phyloP scores from a whole-genome alignment of 169 alveolate species.

The Theileria equi region DNA sequence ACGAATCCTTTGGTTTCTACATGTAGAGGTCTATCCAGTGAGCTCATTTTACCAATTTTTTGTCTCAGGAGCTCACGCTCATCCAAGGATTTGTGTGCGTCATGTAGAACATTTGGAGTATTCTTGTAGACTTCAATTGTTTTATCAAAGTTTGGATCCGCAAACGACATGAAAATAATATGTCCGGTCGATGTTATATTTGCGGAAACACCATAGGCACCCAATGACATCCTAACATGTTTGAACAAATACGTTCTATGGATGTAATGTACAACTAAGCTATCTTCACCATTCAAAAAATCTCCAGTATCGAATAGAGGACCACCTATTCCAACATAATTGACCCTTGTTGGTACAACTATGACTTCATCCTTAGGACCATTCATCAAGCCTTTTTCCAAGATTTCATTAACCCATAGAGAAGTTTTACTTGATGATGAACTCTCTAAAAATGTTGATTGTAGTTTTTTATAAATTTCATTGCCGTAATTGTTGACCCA shows the following conservation, averaged over 20 bases:
- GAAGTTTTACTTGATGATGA: not conserved
- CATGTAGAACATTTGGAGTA: conserved; percentile 28
- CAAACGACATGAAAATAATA: conserved; percentile 51
- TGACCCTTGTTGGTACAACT: conserved; percentile 68
- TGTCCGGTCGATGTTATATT: conserved; percentile 47
- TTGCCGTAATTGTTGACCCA: conserved; percentile 39
- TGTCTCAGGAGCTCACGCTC: conserved; percentile 48
- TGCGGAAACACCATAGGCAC: conserved; percentile 76
- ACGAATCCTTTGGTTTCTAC: conserved; percentile 40
- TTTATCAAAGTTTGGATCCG: conserved; percentile 62
- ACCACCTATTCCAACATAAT: conserved; percentile 76
- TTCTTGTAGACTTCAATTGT: conserved; percentile 38
- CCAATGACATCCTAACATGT: conserved; percentile 68
- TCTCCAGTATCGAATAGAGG: conserved; percentile 64
- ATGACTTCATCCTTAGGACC: conserved; percentile 21
- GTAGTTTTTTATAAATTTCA: conserved; percentile 2
- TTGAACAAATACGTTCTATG: conserved; percentile 67
- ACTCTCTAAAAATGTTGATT: not conserved
- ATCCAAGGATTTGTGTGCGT: conserved; percentile 13
- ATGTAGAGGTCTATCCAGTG: conserved; percentile 45
- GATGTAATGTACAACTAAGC: conserved; percentile 65
- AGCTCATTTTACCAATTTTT: conserved; percentile 55
- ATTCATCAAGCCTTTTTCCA: not conserved
- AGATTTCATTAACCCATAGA: conserved; percentile 37
- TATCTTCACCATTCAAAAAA: conserved; percentile 58